These are phyloP conservation scores for Boletus barrowsii DNA, from an alignment of 768 basidiomycete genomes.

Conservation along the genomic window DNA sequence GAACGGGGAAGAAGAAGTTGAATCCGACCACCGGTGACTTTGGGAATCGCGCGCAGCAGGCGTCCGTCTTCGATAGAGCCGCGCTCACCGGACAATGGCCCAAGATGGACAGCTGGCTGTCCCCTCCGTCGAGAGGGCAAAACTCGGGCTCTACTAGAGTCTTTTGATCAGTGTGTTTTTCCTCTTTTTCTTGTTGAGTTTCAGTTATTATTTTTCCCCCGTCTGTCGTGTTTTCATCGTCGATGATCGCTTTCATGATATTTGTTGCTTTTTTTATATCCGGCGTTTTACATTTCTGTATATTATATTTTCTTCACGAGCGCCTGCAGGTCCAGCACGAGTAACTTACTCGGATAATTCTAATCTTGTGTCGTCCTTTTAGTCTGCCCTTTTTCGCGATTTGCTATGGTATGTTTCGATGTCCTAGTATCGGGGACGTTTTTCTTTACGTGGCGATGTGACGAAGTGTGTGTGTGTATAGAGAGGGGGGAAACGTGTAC, in stretches of 20 bases:
- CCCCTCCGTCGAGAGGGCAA: constrained; percentile 29
- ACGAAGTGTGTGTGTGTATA: no score
- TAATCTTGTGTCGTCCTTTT: constrained; percentile 22
- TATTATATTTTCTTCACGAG: constrained; percentile 20
- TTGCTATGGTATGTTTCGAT: constrained; percentile 15
- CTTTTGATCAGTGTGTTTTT: constrained; percentile 19
- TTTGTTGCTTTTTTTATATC: constrained; percentile 3
- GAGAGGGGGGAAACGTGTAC: no score
- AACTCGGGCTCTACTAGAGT: constrained; percentile 31
- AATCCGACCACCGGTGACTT: constrained; percentile 11
- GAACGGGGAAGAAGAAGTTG: constrained; percentile 22
- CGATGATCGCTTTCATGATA: constrained; percentile 9
- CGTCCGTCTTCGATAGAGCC: constrained; percentile 28
- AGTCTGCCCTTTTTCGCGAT: constrained; percentile 1
- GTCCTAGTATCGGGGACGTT: neutral
- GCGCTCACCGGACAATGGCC: constrained; percentile 30
- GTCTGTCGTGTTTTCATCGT: neutral
- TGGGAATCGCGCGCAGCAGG: constrained; percentile 24
- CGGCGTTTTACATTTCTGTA: constrained; percentile 21
- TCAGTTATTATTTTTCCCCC: neutral
- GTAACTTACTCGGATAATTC: constrained; percentile 33
- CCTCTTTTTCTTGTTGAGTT: neutral
- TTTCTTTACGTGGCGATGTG: no score
- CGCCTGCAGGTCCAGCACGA: constrained; percentile 29
- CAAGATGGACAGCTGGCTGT: constrained; percentile 35